Conservation (phyloP, 371 early-diverging fungal species). For the Syncephalastrum sp. region DNA sequence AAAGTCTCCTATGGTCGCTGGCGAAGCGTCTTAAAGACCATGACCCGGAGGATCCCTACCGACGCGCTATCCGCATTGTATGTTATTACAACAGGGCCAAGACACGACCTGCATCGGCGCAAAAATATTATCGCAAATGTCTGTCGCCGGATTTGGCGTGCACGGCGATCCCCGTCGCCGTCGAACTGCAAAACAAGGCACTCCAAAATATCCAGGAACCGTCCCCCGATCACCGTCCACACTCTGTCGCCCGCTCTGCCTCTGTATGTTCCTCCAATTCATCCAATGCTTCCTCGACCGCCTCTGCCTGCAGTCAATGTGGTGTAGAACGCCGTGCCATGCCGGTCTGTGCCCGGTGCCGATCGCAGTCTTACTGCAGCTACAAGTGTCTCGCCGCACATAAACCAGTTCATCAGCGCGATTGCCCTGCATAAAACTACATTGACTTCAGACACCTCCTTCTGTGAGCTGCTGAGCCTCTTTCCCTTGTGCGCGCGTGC, state of each 20-base stretch:
- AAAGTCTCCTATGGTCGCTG: too few relatives aligned
- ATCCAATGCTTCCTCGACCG: neutral
- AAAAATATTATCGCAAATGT: constrained; percentile 7
- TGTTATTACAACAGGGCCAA: constrained; percentile 7
- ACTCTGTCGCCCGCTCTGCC: constrained; percentile 1
- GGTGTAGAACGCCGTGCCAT: constrained; percentile 18
- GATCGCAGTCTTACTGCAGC: constrained; percentile 22
- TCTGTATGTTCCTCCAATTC: constrained; percentile 5
- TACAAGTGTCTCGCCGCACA: constrained; percentile 16
- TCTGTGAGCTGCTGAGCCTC: too few relatives aligned
- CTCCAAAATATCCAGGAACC: neutral
- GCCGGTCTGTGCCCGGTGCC: constrained; percentile 27
- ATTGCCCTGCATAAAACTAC: too few relatives aligned
- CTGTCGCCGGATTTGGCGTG: neutral
- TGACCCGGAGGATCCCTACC: constrained; percentile 2
- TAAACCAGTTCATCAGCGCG: constrained; percentile 8
- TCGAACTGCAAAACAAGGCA: neutral
- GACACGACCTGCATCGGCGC: neutral
- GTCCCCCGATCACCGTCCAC: constrained; percentile 3
- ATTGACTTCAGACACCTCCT: too few relatives aligned
- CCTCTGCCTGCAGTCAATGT: constrained; percentile 16
- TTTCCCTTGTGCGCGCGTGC: too few relatives aligned
- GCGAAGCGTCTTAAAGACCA: neutral
- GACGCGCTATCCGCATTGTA: constrained; percentile 11
- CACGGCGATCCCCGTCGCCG: neutral